phyloP scores from a whole-genome alignment of 2,329 filamentous ascomycete genomes.

The Xylariomycetidae sp. region DNA sequence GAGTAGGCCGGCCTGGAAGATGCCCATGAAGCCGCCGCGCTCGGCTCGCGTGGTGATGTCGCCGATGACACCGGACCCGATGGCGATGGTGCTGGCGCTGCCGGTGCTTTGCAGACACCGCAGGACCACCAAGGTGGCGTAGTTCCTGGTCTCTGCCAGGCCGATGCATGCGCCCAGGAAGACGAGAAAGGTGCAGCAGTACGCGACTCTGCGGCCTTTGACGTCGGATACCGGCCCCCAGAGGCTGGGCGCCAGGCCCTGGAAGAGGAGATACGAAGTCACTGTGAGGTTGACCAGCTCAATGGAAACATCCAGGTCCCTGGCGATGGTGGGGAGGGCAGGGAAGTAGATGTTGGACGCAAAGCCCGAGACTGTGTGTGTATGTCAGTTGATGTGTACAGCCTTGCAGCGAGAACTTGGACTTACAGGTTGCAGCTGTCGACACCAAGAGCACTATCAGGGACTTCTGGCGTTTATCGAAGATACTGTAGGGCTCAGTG shows the following conservation, averaged over 20 bases:
- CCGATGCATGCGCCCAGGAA: constrained; percentile 42
- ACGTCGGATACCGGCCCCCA: constrained; percentile 43
- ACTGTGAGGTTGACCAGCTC: constrained; percentile 37
- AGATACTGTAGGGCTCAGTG: constrained; percentile 43
- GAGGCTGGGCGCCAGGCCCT: constrained; percentile 47
- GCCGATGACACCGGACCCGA: constrained; percentile 47
- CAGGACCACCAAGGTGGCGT: constrained; percentile 40
- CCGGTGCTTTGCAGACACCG: constrained; percentile 48
- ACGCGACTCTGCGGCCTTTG: constrained; percentile 41
- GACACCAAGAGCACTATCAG: constrained; percentile 42
- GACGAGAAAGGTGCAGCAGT: constrained; percentile 39
- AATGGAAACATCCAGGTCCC: constrained; percentile 34
- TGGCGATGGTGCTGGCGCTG: constrained; percentile 48
- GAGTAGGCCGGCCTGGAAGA: constrained; percentile 31
- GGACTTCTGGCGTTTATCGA: constrained; percentile 41
- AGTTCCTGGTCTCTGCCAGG: constrained; percentile 38
- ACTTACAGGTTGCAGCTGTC: constrained; percentile 43
- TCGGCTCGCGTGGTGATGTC: constrained; percentile 53
- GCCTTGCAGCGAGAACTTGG: too few relatives aligned
- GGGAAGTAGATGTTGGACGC: constrained; percentile 44
- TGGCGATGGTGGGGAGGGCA: constrained; percentile 37
- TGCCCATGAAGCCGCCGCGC: constrained; percentile 48
- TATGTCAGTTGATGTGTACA: neutral
- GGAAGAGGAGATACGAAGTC: constrained; percentile 45
- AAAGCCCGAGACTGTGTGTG: constrained; percentile 31